Base-by-base conservation (phyloP, 2,329 filamentous ascomycete species). In the Gliomastix tumulicola region DNA sequence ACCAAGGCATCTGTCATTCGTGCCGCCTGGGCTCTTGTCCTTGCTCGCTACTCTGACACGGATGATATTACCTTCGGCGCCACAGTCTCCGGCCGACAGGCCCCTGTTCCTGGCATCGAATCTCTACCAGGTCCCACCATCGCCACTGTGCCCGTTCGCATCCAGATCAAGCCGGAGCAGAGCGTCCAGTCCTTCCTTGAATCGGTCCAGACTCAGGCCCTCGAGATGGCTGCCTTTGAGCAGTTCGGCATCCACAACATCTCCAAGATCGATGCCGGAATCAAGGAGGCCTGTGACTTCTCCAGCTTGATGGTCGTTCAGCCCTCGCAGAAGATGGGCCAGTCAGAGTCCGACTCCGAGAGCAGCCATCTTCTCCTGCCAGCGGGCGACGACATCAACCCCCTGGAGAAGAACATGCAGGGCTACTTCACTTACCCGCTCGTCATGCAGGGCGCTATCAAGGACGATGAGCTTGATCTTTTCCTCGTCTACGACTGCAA, bases 101-200 rank as follows among this genome's bases (percentile, higher is more conserved):
- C 50, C 4, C 41, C 47, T 2, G 36, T 60, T 3, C 22, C 32
- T 3, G 50, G 48, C 7, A 44, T 60, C 2, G 47, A 50, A 6
- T 37, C 43, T 2, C 49, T 58, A 7, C 36, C 45, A 4, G 57
- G 53, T 2, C 54, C 56, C 4, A 50, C 50, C 1, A 53, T 61
- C 19, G 47, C 50, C 12, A 56, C 53, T 5, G 42, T 60, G 1
- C 56, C 56, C 6, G 35, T 54, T 2, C 43, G 52, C 32, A 34
- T 52, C 4, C 30, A 18, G 3, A 16, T 50, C 6, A 19, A 42
- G 6, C 33, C 20, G 13, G 20, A 36, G n/a, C 37, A 39, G 5
- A 40, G 35, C 4, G 23, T 53, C n/a, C 27, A 38, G 13, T 32
- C 44, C 8, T 47, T 47, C 13, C 37, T 56, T 5, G 33, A 41